phyloP scores from a whole-genome alignment of 148 eudicot genomes.

The Bassia scoparia region DNA sequence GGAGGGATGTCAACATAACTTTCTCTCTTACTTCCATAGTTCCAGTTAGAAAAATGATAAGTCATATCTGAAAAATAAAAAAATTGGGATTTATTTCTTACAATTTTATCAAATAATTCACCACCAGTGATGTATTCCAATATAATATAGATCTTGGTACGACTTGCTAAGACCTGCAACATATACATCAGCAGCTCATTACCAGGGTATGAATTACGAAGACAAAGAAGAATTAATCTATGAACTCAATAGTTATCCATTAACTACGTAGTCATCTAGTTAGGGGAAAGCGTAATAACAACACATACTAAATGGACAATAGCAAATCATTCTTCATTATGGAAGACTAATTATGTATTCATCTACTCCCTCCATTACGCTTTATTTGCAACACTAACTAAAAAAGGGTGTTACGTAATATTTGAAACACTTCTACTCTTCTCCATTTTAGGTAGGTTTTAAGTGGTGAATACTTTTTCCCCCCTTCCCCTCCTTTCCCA shows the following conservation, averaged over 20 bases:
- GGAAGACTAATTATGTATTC: not conserved
- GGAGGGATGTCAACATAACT: not conserved
- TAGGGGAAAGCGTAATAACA: not conserved
- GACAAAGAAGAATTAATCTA: not conserved
- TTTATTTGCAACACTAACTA: no score
- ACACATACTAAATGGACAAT: not conserved
- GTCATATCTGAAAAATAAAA: not conserved
- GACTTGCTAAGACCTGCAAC: conserved; percentile 83
- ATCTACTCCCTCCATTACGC: no score
- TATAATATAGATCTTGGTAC: conserved; percentile 92
- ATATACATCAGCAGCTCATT: conserved; percentile 10
- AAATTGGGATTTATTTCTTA: conserved; percentile 35
- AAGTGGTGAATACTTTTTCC: no score
- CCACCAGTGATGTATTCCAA: conserved; percentile 97
- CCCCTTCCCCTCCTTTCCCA: no score
- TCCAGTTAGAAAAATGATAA: not conserved
- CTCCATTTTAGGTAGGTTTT: no score
- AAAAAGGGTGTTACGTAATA: no score
- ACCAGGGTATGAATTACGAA: not conserved
- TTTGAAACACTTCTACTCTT: no score
- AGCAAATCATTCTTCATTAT: not conserved
- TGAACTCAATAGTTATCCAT: no score
- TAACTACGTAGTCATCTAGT: not conserved
- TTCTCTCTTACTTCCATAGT: not conserved
- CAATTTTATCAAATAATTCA: conserved; percentile 97